Conservation (phyloP, 768 basidiomycete genomes). For the Leucocoprinus sp. region DNA sequence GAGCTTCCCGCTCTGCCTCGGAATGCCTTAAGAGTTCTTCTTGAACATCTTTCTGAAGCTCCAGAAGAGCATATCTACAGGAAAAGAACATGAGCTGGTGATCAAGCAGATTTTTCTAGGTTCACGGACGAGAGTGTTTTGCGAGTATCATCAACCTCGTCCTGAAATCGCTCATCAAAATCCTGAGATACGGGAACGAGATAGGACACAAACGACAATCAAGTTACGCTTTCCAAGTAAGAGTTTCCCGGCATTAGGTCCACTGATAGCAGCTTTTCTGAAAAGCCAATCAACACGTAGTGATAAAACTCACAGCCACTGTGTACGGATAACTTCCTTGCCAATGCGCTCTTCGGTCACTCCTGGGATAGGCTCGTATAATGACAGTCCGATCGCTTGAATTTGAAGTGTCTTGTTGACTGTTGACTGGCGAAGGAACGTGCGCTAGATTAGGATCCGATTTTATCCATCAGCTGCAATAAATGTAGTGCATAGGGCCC, state of each 20-base stretch:
- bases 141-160: slow-evolving; percentile 83
- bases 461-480: background rate
- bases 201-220: slow-evolving; percentile 56
- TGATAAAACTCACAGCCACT: slow-evolving; percentile 73
- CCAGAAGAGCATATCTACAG: slow-evolving; percentile 77
- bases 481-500: slow-evolving; percentile 9
- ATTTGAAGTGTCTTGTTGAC: slow-evolving; percentile 80
- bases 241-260: slow-evolving; percentile 55
- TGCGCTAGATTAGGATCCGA: slow-evolving; percentile 43
- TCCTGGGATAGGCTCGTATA: slow-evolving; percentile 86
- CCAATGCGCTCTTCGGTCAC: slow-evolving; percentile 68
- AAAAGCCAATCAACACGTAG: background rate
- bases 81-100: background rate
- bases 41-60: slow-evolving; percentile 87
- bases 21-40: slow-evolving; percentile 53
- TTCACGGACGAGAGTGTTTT: slow-evolving; percentile 71
- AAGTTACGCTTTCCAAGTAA: slow-evolving; percentile 76
- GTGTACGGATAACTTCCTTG: slow-evolving; percentile 83
- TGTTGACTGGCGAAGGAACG: slow-evolving; percentile 68
- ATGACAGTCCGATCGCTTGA: slow-evolving; percentile 91
- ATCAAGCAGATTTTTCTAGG: background rate
- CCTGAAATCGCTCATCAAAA: slow-evolving; percentile 32
- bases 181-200: background rate
- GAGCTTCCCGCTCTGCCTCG: slow-evolving; percentile 64
- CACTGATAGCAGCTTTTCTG: slow-evolving; percentile 27